A percentile compares a stretch with the other conserved stretches of the same genome.
phyloP scores from a whole-genome alignment of 2,329 filamentous ascomycete species.

The Didymella segeticola region DNA sequence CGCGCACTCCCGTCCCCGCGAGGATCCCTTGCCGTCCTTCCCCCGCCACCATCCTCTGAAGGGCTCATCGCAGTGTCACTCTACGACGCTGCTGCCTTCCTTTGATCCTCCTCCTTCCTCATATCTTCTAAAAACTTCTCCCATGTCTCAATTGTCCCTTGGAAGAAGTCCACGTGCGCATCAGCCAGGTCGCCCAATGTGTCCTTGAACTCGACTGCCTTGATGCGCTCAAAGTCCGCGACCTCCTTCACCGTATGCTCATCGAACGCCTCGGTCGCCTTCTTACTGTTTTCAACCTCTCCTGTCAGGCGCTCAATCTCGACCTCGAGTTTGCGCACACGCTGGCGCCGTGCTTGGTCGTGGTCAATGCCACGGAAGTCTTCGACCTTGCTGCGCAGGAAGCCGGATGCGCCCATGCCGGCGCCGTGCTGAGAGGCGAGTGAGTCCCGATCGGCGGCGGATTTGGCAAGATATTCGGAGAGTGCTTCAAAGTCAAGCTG shows the following conservation, averaged over 20 bases:
- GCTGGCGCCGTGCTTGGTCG: constrained; percentile 85
- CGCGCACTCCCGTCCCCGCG: neutral
- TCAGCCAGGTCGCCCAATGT: constrained; percentile 85
- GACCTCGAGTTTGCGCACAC: constrained; percentile 87
- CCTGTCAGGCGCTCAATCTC: constrained; percentile 89
- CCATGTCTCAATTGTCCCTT: constrained; percentile 80
- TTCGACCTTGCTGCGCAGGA: constrained; percentile 92
- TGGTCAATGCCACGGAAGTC: constrained; percentile 97
- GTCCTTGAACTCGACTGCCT: constrained; percentile 87
- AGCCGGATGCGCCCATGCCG: constrained; percentile 78
- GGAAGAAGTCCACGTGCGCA: constrained; percentile 87
- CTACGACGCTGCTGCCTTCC: constrained; percentile 36
- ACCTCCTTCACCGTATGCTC: constrained; percentile 95
- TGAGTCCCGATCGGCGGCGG: constrained; percentile 82
- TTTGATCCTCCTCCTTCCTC: constrained; percentile 67
- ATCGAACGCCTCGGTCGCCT: constrained; percentile 89
- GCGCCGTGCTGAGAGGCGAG: constrained; percentile 71
- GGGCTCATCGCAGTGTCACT: neutral
- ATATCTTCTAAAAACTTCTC: constrained; percentile 88
- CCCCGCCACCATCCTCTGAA: neutral
- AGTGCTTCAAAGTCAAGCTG: constrained; percentile 97
- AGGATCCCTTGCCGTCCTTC: neutral
- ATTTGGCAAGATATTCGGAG: constrained; percentile 93
- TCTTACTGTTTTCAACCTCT: constrained; percentile 84
- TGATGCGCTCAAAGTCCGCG: constrained; percentile 94